Evolutionary conservation across 1,284 basidiomycete genomes (phyloP).

Genomic region (Cerrena zonata): DNA sequence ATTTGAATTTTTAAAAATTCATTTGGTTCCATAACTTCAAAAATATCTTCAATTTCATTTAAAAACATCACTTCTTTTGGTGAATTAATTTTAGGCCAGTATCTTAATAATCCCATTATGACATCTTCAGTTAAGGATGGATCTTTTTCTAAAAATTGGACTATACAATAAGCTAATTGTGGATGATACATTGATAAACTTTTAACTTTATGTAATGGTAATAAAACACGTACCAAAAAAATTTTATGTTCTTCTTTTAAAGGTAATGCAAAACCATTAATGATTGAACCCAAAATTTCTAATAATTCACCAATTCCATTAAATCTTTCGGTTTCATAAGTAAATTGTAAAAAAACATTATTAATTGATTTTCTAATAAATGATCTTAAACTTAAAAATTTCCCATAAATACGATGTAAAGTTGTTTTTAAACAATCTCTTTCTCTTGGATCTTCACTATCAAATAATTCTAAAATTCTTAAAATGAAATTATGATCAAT

Average conservation of each 20-base stretch:
- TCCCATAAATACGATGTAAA: slow-evolving; percentile 97
- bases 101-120: slow-evolving; percentile 88
- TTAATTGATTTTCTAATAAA: slow-evolving; percentile 99
- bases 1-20: slow-evolving; percentile 98
- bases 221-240: slow-evolving; percentile 92
- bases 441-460: slow-evolving; percentile 97
- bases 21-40: slow-evolving; percentile 94
- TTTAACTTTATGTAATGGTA: slow-evolving; percentile 97
- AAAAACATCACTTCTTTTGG: slow-evolving; percentile 99
- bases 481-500: slow-evolving; percentile 96
- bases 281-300: slow-evolving; percentile 98
- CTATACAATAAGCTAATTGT: slow-evolving; percentile 97
- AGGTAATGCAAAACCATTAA: slow-evolving; percentile 97
- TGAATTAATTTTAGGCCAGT: slow-evolving; percentile 99
- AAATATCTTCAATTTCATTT: slow-evolving; percentile 97
- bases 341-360: slow-evolving; percentile 98
- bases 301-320: slow-evolving; percentile 98
- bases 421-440: slow-evolving; percentile 99
- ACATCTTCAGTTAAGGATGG: slow-evolving; percentile 90
- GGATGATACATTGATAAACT: slow-evolving; percentile 95
- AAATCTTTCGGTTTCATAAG: slow-evolving; percentile 98
- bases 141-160: slow-evolving; percentile 98
- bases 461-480: slow-evolving; percentile 95
- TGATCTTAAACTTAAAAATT: slow-evolving; percentile 96
- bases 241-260: slow-evolving; percentile 99